These are phyloP conservation scores for Talaromyces borbonicus DNA, from an alignment of 495 filamentous ascomycete genomes.

Conservation along the genomic window DNA sequence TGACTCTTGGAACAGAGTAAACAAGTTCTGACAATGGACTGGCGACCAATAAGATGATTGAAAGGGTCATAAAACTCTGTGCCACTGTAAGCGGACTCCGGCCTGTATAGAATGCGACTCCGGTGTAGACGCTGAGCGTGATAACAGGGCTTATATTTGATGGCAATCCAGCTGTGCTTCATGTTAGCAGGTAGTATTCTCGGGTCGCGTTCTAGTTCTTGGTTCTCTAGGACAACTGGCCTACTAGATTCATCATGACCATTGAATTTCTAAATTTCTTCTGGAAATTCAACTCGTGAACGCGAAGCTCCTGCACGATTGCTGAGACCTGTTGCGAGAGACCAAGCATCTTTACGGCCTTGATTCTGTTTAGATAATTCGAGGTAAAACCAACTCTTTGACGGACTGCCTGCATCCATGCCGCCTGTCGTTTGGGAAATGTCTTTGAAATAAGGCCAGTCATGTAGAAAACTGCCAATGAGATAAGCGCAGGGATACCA, in stretches of 20 bases:
- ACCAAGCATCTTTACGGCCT: conserved; percentile 3
- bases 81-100: conserved; percentile 11
- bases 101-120: conserved; percentile 4
- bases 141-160: conserved; percentile 6
- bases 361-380: not conserved
- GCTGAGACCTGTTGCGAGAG: not conserved
- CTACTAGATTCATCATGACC: conserved; percentile 1
- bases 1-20: conserved; percentile 41
- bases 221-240: not conserved
- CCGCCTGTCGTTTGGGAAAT: not conserved
- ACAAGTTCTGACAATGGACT: conserved; percentile 45
- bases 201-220: not conserved
- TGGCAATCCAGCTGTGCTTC: not conserved
- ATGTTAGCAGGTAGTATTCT: not conserved
- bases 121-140: not conserved
- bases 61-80: conserved; percentile 47
- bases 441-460: conserved; percentile 4
- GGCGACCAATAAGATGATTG: conserved; percentile 48
- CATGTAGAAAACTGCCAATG: conserved; percentile 14
- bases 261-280: conserved; percentile 5
- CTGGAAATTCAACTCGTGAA: not conserved
- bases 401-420: conserved; percentile 5
- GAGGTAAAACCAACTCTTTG: conserved; percentile 2
- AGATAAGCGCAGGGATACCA: conserved; percentile 35
- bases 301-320: conserved; percentile 1